A percentile compares a stretch with the other conserved stretches of the same genome.
Conservation (phyloP, 192 early-diverging fungal genomes). For the Chytriomyces confervae region DNA sequence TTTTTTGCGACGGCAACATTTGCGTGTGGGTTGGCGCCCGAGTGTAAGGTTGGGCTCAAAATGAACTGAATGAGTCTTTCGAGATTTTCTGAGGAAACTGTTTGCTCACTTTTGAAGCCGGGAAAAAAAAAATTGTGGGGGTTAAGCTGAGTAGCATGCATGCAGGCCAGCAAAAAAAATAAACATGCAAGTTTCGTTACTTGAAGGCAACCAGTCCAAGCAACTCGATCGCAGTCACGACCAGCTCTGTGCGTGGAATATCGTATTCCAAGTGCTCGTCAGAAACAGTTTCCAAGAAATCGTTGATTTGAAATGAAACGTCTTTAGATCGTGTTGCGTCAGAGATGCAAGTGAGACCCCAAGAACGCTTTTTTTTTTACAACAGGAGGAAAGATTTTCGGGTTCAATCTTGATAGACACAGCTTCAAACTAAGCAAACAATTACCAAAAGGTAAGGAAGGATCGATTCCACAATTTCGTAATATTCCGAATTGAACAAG, state of each 20-base stretch:
- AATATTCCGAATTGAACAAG: slow-evolving; percentile 25
- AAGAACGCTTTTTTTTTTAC: background rate
- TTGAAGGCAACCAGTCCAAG: slow-evolving; percentile 14
- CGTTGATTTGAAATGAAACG: slow-evolving; percentile 6
- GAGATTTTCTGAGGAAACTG: background rate
- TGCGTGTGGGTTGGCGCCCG: slow-evolving; percentile 18
- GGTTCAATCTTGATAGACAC: background rate
- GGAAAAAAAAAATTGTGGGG: background rate
- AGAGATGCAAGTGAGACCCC: background rate
- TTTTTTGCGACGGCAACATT: slow-evolving; percentile 18
- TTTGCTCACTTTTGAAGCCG: too few relatives aligned
- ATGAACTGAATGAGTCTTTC: slow-evolving; percentile 9
- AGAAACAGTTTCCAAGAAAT: slow-evolving; percentile 9
- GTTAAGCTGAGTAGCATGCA: background rate
- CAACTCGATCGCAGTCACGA: slow-evolving; percentile 15
- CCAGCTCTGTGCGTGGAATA: slow-evolving; percentile 14
- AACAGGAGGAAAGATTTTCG: background rate
- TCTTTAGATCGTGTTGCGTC: background rate
- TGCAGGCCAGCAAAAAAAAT: background rate
- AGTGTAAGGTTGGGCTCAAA: slow-evolving; percentile 1
- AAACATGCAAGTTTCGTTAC: background rate
- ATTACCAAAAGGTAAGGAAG: slow-evolving; percentile 16
- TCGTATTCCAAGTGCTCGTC: slow-evolving; percentile 33
- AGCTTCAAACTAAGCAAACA: background rate
- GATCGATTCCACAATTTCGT: slow-evolving; percentile 11